phyloP scores from a whole-genome alignment of 768 basidiomycete genomes.

The Suillus ampliporus region DNA sequence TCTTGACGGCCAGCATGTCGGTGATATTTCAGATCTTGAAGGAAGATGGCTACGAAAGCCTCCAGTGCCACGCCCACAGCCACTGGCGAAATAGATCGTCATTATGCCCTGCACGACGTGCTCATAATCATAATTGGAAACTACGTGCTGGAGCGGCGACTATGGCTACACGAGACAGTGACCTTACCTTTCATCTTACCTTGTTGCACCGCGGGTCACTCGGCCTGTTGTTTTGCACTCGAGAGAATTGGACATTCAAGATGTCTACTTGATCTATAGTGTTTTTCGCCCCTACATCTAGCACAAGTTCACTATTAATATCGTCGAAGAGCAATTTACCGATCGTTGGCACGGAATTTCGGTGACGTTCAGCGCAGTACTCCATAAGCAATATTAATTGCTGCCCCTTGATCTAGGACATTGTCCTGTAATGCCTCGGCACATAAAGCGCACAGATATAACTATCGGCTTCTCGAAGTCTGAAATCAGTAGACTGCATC shows the following conservation, averaged over 20 bases:
- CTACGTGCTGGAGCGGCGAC: not conserved
- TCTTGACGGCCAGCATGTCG: conserved; percentile 47
- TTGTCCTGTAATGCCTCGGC: not conserved
- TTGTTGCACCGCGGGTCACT: not conserved
- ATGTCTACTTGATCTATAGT: not conserved
- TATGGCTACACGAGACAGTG: not conserved
- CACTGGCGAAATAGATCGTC: conserved; percentile 4
- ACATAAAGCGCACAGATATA: not conserved
- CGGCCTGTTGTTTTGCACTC: not conserved
- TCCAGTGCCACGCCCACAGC: not conserved
- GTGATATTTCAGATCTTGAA: conserved; percentile 43
- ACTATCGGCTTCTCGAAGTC: not conserved
- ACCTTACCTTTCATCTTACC: not conserved
- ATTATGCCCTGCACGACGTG: conserved; percentile 1
- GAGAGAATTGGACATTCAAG: not conserved
- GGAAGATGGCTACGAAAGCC: conserved; percentile 39
- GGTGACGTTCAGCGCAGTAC: not conserved
- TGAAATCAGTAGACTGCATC: conserved; percentile 1
- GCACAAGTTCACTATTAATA: not conserved
- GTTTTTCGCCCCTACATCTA: no score
- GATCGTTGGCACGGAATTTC: not conserved
- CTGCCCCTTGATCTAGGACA: no score
- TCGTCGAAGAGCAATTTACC: not conserved
- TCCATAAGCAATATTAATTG: not conserved
- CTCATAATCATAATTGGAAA: conserved; percentile 3